phyloP scores from a whole-genome alignment of 2,329 filamentous ascomycete species.

The Penicillium sp. region DNA sequence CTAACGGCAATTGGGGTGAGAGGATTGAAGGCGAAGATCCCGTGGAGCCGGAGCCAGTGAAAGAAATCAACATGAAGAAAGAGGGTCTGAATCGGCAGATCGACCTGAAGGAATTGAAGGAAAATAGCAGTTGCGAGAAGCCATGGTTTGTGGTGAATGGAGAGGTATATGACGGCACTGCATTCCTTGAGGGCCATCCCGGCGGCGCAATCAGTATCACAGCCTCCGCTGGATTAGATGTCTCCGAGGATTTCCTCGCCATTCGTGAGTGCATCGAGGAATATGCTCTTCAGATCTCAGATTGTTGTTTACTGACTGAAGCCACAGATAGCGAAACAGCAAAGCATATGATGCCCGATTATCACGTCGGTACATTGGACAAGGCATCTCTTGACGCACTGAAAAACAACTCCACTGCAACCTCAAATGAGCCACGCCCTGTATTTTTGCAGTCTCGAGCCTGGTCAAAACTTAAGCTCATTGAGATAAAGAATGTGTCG shows the following conservation, averaged over 20 bases:
- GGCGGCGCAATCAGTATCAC: slow-evolving; percentile 83
- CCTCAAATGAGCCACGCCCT: slow-evolving; percentile 48
- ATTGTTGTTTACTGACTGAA: slow-evolving; percentile 1
- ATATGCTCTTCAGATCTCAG: not conserved
- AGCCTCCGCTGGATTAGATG: slow-evolving; percentile 75
- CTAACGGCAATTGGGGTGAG: slow-evolving; percentile 84
- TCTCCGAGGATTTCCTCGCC: slow-evolving; percentile 83
- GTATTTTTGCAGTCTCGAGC: slow-evolving; percentile 68
- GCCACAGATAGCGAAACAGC: slow-evolving; percentile 84
- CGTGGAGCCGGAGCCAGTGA: slow-evolving; percentile 49
- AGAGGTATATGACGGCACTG: slow-evolving; percentile 82
- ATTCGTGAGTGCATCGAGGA: slow-evolving; percentile 72
- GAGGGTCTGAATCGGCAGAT: slow-evolving; percentile 63
- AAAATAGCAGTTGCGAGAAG: slow-evolving; percentile 61
- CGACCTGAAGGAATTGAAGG: slow-evolving; percentile 66
- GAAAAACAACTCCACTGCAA: slow-evolving; percentile 44
- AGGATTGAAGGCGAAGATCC: slow-evolving; percentile 53
- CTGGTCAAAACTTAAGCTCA: slow-evolving; percentile 72
- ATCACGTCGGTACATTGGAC: slow-evolving; percentile 79
- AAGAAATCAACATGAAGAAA: slow-evolving; percentile 75
- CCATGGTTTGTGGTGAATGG: slow-evolving; percentile 89
- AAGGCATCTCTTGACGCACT: slow-evolving; percentile 57
- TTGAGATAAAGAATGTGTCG: slow-evolving; percentile 67
- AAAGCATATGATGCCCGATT: slow-evolving; percentile 81
- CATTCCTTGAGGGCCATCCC: slow-evolving; percentile 76